Evolutionary conservation across 768 basidiomycete species (phyloP), one percentile per base, ranked within the genome.

Genomic region (Collybia mongolica): DNA sequence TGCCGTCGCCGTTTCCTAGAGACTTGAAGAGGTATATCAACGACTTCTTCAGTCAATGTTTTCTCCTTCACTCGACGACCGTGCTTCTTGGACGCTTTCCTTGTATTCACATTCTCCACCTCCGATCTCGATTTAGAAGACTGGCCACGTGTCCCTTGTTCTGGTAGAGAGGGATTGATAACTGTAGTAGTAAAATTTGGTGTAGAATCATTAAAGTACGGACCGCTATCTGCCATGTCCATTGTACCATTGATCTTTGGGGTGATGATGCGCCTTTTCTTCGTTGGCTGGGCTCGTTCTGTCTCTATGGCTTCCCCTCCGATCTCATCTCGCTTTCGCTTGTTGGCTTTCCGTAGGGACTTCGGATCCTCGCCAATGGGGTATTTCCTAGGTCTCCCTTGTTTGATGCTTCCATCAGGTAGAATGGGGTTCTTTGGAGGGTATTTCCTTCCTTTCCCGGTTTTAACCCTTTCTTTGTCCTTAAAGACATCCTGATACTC

Each of bases 371-470:
- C 60, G 24, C 57, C 56, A 35, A 54, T 39, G 19, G 54, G 56
- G 38, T 60, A 54, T 56, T 80, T 88, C 48, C 74, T 71, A 37
- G 87, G 79, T 29, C 82, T 69, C 19, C 82, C 83, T 57, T 76
- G 77, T 63, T 86, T 88, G 44, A 77, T 71, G 28, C 67, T 68
- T 17, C 78, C 80, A 59, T 79, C 75, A 19, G 75, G 64, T 15
- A 80, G 62, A 18, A 81, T 64, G 8, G 79, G 79, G 52, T 80
- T 81, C 59, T 73, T 80, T 23, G 39, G 58, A 19, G 58, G 48
- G 39, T 58, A 54, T 55, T 64, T 74, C 73, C 62, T 65, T 51
- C 51, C 65, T 53, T 69, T 76, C 59, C 56, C 58, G 45, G 49
- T 22, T 15, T 52, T 60, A 1, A 47, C 43, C 42, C 63, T 66